Evolutionary conservation across 2,329 filamentous ascomycete species (phyloP).

Genomic region (Epichloe glyceriae): DNA sequence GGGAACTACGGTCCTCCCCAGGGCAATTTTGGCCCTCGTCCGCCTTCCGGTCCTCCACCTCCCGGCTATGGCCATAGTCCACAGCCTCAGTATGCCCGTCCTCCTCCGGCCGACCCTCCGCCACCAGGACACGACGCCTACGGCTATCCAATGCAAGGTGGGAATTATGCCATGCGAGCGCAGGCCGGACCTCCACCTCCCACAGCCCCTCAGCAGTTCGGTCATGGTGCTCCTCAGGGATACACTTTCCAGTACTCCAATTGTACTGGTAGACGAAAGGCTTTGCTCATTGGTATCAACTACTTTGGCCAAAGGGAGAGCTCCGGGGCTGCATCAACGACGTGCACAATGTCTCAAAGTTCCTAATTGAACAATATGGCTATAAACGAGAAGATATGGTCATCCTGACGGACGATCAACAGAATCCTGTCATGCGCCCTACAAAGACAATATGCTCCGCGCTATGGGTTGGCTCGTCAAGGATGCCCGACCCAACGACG

Average conservation of each 20-base stretch:
- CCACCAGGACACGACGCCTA: too few relatives aligned
- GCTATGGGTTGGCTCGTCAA: constrained; percentile 67
- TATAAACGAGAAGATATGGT: constrained; percentile 75
- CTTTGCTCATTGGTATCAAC: constrained; percentile 68
- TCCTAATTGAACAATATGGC: constrained; percentile 52
- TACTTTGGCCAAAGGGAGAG: constrained; percentile 64
- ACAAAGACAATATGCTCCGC: constrained; percentile 62
- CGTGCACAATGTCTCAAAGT: constrained; percentile 61
- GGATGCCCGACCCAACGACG: constrained; percentile 59
- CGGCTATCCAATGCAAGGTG: too few relatives aligned
- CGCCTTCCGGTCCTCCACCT: constrained; percentile 9
- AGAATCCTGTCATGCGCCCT: constrained; percentile 54
- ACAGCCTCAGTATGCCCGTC: constrained; percentile 7
- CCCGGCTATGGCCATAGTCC: not conserved
- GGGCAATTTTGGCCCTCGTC: constrained; percentile 9
- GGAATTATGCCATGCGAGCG: too few relatives aligned
- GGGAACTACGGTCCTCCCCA: constrained; percentile 9
- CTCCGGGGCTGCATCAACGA: constrained; percentile 72
- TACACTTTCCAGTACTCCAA: constrained; percentile 68
- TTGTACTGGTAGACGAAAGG: constrained; percentile 61
- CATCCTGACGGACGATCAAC: constrained; percentile 62
- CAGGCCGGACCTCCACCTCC: constrained; percentile 31
- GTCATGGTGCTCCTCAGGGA: constrained; percentile 52
- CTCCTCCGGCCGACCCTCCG: constrained; percentile 12
- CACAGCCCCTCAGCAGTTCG: constrained; percentile 41